Conservation (phyloP, 139 green algal genomes). For the Closterium sp. region DNA sequence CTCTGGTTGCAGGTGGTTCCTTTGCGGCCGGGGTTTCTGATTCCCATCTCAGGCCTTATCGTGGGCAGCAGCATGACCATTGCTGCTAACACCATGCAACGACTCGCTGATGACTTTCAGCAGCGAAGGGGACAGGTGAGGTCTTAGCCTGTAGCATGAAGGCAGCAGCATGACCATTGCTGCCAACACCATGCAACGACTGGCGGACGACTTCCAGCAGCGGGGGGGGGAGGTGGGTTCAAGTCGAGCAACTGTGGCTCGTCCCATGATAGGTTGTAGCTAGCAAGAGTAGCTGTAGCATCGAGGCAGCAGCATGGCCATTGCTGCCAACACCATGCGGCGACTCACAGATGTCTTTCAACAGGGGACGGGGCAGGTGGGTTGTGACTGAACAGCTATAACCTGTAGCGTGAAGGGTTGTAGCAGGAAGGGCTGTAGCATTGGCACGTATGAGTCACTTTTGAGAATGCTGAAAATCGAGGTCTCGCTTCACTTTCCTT, state of each 20-base stretch:
- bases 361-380: background rate
- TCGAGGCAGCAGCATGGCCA: conserved; percentile 19
- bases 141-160: no score
- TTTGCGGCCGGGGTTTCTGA: conserved; percentile 20
- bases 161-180: background rate
- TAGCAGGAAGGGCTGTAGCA: no score
- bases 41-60: conserved; percentile 41
- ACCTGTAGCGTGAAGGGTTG: no score
- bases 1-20: background rate
- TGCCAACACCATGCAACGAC: background rate
- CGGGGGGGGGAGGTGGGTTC: no score
- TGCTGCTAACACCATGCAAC: conserved; percentile 1
- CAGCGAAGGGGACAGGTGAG: background rate
- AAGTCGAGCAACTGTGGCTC: no score
- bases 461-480: no score
- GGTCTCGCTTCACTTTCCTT: no score
- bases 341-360: background rate
- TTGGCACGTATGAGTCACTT: no score
- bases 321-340: conserved; percentile 15
- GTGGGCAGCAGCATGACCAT: conserved; percentile 43
- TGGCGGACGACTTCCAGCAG: no score
- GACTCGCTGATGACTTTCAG: background rate
- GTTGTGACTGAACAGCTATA: no score
- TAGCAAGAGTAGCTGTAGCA: no score
- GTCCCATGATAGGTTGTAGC: no score